These are phyloP conservation scores for Hypomontagnella submonticulosa DNA, from an alignment of 495 filamentous ascomycete species.

Conservation along the genomic window DNA sequence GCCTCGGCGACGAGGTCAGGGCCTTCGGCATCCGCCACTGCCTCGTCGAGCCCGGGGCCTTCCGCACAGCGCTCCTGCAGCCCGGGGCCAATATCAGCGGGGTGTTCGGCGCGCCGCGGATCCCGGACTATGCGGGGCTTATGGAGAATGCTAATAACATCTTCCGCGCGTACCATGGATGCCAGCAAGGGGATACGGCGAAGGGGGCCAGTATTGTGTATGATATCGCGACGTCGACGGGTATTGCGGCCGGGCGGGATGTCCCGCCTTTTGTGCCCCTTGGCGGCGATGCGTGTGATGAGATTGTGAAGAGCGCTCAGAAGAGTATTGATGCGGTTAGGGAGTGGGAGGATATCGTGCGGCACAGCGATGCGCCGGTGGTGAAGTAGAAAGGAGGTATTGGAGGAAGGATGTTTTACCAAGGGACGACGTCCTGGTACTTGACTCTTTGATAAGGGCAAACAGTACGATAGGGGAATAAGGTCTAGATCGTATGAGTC, in stretches of 20 bases:
- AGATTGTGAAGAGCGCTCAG: constrained; percentile 20
- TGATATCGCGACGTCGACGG: constrained; percentile 48
- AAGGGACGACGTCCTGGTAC: no score
- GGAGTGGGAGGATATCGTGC: constrained; percentile 20
- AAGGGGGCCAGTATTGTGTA: constrained; percentile 53
- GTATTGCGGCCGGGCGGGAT: constrained; percentile 41
- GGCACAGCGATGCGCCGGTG: constrained; percentile 8
- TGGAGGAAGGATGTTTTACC: no score
- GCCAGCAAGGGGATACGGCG: constrained; percentile 49
- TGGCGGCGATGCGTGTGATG: constrained; percentile 36
- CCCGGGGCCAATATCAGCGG: constrained; percentile 33
- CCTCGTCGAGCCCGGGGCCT: constrained; percentile 62
- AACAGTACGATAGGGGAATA: no score
- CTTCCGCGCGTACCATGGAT: constrained; percentile 16
- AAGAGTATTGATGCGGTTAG: constrained; percentile 6
- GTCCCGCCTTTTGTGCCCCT: constrained; percentile 35
- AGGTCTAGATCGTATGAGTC: no score
- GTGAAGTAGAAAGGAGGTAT: no score
- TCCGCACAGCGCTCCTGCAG: constrained; percentile 59
- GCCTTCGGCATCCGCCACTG: constrained; percentile 59
- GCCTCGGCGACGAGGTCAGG: constrained; percentile 55
- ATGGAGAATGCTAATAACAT: not conserved
- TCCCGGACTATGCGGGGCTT: constrained; percentile 39
- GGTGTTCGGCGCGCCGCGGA: constrained; percentile 6
- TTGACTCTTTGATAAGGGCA: no score